These are phyloP conservation scores for Melastoma candidum DNA, from an alignment of 441 rosid genomes.

Conservation along the genomic window DNA sequence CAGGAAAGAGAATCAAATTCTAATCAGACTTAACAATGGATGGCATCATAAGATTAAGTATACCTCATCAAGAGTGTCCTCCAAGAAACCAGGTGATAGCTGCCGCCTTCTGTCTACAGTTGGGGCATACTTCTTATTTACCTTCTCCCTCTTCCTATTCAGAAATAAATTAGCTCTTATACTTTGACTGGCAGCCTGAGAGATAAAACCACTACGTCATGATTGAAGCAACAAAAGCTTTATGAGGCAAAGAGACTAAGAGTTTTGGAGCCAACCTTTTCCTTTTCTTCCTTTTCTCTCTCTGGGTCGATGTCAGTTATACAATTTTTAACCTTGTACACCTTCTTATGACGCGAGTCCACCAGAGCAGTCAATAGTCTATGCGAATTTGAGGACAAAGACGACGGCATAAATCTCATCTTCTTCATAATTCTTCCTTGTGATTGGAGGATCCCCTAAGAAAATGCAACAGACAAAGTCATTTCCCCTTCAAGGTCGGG, in stretches of 20 bases:
- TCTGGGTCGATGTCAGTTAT: constrained; percentile 97
- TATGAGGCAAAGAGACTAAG: neutral
- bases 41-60: constrained; percentile 1
- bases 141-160: constrained; percentile 82
- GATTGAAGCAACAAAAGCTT: constrained; percentile 1
- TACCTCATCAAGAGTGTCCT: constrained; percentile 96
- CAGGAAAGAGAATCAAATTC: neutral
- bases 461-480: constrained; percentile 9
- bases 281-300: constrained; percentile 92
- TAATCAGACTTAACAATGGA: too few relatives aligned
- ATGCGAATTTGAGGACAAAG: constrained; percentile 86
- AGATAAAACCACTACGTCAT: constrained; percentile 14
- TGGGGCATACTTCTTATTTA: constrained; percentile 72
- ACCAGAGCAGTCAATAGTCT: constrained; percentile 88
- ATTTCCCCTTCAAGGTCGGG: too few relatives aligned
- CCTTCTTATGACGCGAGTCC: constrained; percentile 85
- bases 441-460: constrained; percentile 95
- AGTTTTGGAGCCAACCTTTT: constrained; percentile 49
- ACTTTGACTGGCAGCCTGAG: constrained; percentile 82
- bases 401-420: constrained; percentile 95
- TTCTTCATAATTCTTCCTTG: constrained; percentile 92
- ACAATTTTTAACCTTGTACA: constrained; percentile 83
- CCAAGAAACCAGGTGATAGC: constrained; percentile 91
- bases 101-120: constrained; percentile 60
- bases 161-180: constrained; percentile 82